phyloP scores from a whole-genome alignment of 2,329 filamentous ascomycete species.

The Paraconiothyrium brasiliense region DNA sequence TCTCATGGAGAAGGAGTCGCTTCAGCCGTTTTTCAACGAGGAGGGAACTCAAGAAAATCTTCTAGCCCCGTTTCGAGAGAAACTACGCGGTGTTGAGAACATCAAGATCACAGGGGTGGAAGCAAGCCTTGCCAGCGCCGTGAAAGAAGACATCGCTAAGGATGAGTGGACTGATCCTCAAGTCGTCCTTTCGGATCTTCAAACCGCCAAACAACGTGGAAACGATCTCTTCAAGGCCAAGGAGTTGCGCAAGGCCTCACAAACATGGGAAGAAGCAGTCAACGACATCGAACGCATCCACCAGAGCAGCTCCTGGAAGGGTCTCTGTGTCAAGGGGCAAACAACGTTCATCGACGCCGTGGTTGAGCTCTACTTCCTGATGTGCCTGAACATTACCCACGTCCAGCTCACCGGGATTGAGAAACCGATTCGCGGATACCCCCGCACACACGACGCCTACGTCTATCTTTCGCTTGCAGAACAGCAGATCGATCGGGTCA shows the following conservation, averaged over 20 bases:
- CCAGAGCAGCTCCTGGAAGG: constrained; percentile 21
- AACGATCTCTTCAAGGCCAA: constrained; percentile 17
- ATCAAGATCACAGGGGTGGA: constrained; percentile 1
- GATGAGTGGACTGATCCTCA: constrained; percentile 22
- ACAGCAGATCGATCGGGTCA: constrained; percentile 3
- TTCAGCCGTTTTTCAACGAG: not conserved
- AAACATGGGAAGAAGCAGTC: constrained; percentile 24
- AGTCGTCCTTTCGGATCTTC: constrained; percentile 18
- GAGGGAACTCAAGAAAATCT: not conserved
- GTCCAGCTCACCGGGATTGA: constrained; percentile 18
- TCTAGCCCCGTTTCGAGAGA: not conserved
- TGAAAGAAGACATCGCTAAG: constrained; percentile 20
- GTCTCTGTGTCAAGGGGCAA: constrained; percentile 17
- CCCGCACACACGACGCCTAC: not conserved
- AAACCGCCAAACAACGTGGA: constrained; percentile 24
- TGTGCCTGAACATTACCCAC: constrained; percentile 29
- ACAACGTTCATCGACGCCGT: constrained; percentile 24
- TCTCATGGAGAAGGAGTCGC: not conserved
- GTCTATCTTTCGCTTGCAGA: not conserved
- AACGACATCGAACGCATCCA: constrained; percentile 23
- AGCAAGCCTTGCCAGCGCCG: constrained; percentile 18
- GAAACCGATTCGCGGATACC: constrained; percentile 4
- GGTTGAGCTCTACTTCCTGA: constrained; percentile 26
- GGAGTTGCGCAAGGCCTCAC: constrained; percentile 9
- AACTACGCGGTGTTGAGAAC: not conserved